Evolutionary conservation across 441 rosid species (phyloP).

Genomic region (Jatropha multifida): DNA sequence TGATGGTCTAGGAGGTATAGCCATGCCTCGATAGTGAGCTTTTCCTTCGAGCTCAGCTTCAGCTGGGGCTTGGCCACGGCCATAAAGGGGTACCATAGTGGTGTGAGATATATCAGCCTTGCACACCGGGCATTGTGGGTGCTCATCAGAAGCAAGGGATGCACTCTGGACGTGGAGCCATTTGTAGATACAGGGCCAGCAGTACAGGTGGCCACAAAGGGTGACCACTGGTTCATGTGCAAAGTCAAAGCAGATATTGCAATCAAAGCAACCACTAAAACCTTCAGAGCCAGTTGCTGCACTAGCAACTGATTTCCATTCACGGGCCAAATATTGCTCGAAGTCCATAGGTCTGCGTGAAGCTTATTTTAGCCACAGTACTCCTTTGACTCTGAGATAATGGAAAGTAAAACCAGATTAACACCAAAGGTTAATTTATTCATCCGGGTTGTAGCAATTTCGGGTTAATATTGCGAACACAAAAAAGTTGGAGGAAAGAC

Average conservation of each 20-base stretch:
- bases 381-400: slow-evolving; percentile 23
- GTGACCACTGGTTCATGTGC: slow-evolving; percentile 83
- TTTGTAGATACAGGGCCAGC: slow-evolving; percentile 94
- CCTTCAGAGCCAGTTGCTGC: slow-evolving; percentile 38
- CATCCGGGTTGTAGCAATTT: not conserved
- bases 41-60: slow-evolving; percentile 41
- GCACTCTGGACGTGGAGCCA: slow-evolving; percentile 81
- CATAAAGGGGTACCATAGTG: slow-evolving; percentile 84
- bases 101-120: slow-evolving; percentile 73
- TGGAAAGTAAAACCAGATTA: slow-evolving; percentile 18
- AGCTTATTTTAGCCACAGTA: slow-evolving; percentile 5
- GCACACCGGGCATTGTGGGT: slow-evolving; percentile 82
- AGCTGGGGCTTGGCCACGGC: slow-evolving; percentile 55
- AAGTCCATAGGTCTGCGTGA: slow-evolving; percentile 39
- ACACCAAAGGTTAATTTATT: not conserved
- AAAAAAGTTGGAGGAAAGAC: not conserved
- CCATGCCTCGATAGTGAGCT: slow-evolving; percentile 29
- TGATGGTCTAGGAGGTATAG: slow-evolving; percentile 71
- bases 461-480: not conserved
- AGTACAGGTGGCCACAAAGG: slow-evolving; percentile 88
- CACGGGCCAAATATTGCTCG: slow-evolving; percentile 46
- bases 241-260: slow-evolving; percentile 79
- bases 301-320: slow-evolving; percentile 46
- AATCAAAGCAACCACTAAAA: slow-evolving; percentile 58
- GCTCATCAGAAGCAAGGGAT: slow-evolving; percentile 59